A percentile compares a stretch with the other conserved stretches of the same genome.
These are phyloP conservation scores for Phytophthora meadii DNA, from an alignment of 352 stramenopile genomes.

Conservation along the genomic window DNA sequence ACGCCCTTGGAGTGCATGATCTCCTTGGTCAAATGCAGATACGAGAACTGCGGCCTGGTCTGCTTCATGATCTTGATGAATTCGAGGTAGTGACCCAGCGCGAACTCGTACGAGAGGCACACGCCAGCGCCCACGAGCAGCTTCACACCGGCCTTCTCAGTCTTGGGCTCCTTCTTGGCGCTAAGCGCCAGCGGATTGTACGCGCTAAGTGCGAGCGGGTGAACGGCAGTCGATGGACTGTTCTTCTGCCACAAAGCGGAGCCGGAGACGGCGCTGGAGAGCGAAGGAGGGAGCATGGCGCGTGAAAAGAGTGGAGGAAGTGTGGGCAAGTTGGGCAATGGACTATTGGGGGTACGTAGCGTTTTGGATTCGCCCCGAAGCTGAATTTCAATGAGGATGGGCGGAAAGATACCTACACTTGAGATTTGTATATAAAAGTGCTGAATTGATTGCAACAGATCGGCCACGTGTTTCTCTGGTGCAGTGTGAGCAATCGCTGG, in stretches of 20 bases:
- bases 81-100: conserved; percentile 91
- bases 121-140: conserved; percentile 87
- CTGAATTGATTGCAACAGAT: conserved; percentile 6
- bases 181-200: conserved; percentile 28
- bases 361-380: conserved; percentile 17
- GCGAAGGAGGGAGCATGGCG: conserved; percentile 24
- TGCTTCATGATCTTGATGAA: conserved; percentile 96
- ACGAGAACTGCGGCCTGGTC: conserved; percentile 83
- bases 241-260: conserved; percentile 22
- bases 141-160: conserved; percentile 77
- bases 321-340: conserved; percentile 27
- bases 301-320: not conserved
- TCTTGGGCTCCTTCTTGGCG: conserved; percentile 31
- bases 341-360: conserved; percentile 27
- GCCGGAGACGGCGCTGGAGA: conserved; percentile 20
- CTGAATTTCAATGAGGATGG: conserved; percentile 27
- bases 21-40: conserved; percentile 74
- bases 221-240: conserved; percentile 8
- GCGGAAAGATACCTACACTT: not conserved
- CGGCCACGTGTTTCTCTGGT: conserved; percentile 25
- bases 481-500: conserved; percentile 25
- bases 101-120: conserved; percentile 89
- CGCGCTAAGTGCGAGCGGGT: conserved; percentile 38
- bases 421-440: conserved; percentile 12
- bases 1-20: conserved; percentile 92